phyloP scores from a whole-genome alignment of 1,139 yeast species.

The Scheffersomyces parashehatae region DNA sequence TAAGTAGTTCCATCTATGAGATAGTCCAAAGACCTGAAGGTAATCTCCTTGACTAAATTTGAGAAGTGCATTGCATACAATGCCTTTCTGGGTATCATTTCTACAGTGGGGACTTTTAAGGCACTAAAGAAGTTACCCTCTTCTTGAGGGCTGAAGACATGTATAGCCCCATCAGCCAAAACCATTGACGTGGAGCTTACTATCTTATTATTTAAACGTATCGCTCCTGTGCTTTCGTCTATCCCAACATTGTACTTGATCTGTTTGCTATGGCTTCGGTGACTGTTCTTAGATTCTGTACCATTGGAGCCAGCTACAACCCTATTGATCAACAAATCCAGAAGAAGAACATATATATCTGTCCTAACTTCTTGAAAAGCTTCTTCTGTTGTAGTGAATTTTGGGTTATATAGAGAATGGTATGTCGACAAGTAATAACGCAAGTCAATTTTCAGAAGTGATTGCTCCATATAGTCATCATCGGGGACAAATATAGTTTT shows the following conservation, averaged over 20 bases:
- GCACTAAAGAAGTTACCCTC: conserved; percentile 31
- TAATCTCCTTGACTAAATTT: conserved; percentile 67
- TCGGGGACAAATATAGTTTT: conserved; percentile 40
- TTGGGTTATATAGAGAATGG: conserved; percentile 19
- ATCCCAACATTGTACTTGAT: conserved; percentile 9
- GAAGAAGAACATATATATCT: conserved; percentile 30
- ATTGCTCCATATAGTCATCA: conserved; percentile 25
- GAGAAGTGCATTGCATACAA: conserved; percentile 70
- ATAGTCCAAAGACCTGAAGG: conserved; percentile 57
- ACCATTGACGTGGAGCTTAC: conserved; percentile 40
- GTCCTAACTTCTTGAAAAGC: conserved; percentile 31
- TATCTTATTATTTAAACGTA: conserved; percentile 17
- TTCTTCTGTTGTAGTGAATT: conserved; percentile 28
- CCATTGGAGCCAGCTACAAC: conserved; percentile 25
- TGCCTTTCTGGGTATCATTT: conserved; percentile 71
- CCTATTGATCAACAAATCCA: conserved; percentile 27
- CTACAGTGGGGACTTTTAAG: conserved; percentile 26
- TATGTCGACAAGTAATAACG: conserved; percentile 34
- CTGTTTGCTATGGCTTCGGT: conserved; percentile 1
- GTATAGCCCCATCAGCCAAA: conserved; percentile 62
- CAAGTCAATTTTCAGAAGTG: conserved; percentile 28
- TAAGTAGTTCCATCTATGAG: conserved; percentile 55
- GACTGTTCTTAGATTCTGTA: conserved; percentile 1
- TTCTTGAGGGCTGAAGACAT: conserved; percentile 42
- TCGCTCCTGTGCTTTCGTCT: conserved; percentile 1